Evolutionary conservation across 805 yeast species (phyloP).

Genomic region (Yamadazyma philogaea): DNA sequence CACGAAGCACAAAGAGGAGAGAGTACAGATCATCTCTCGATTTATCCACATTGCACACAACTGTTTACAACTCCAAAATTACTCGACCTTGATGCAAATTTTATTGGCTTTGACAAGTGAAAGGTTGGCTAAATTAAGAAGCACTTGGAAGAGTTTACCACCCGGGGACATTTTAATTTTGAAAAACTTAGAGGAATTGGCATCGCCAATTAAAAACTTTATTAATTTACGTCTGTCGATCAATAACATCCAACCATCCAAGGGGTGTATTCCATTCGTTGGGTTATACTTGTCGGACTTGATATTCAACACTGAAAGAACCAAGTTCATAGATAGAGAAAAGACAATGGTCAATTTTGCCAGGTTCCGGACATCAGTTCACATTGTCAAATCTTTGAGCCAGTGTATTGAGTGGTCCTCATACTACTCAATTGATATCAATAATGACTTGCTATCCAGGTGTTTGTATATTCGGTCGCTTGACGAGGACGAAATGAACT

Average conservation of each 20-base stretch:
- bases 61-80: slow-evolving; percentile 72
- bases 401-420: slow-evolving; percentile 84
- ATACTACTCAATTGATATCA: slow-evolving; percentile 53
- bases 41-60: slow-evolving; percentile 83
- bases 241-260: slow-evolving; percentile 54
- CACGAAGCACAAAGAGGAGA: slow-evolving; percentile 56
- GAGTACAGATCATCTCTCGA: slow-evolving; percentile 72
- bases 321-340: slow-evolving; percentile 38
- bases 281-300: slow-evolving; percentile 84
- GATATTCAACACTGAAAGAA: slow-evolving; percentile 66
- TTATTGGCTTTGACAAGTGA: slow-evolving; percentile 74
- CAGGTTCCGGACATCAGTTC: slow-evolving; percentile 71
- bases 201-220: slow-evolving; percentile 76
- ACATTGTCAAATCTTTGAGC: slow-evolving; percentile 70
- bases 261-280: slow-evolving; percentile 87
- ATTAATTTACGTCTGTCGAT: slow-evolving; percentile 61
- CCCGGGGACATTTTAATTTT: slow-evolving; percentile 69
- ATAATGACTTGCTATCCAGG: slow-evolving; percentile 70
- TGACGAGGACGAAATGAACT: slow-evolving; percentile 67
- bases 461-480: slow-evolving; percentile 78
- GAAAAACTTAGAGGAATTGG: slow-evolving; percentile 63
- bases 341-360: slow-evolving; percentile 66
- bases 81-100: slow-evolving; percentile 83
- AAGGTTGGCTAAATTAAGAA: slow-evolving; percentile 53
- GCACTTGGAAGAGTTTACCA: slow-evolving; percentile 72